Evolutionary conservation across 257 asterid species (phyloP).

Genomic region (Pogostemon cablin): DNA sequence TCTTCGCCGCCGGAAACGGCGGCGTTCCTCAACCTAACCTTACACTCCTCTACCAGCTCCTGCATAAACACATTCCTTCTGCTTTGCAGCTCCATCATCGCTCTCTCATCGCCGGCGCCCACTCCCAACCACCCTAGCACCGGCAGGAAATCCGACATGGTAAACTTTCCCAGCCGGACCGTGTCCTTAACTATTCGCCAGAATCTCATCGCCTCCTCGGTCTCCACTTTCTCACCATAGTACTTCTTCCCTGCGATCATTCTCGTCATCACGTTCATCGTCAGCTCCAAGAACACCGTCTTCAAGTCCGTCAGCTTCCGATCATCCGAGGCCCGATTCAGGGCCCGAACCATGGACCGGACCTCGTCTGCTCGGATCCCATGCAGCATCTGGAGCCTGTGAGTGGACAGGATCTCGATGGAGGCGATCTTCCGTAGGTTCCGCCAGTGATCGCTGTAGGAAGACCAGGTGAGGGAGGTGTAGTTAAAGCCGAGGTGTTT

Average conservation of each 20-base stretch:
- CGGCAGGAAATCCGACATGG: constrained; percentile 49
- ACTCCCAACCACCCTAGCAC: constrained; percentile 40
- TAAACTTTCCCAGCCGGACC: constrained; percentile 30
- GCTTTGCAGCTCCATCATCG: constrained; percentile 37
- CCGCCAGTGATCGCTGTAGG: constrained; percentile 71
- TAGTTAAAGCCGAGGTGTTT: constrained; percentile 52
- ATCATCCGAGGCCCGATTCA: constrained; percentile 26
- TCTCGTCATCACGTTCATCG: constrained; percentile 51
- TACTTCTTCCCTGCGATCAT: constrained; percentile 61
- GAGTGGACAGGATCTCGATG: constrained; percentile 54
- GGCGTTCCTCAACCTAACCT: constrained; percentile 27
- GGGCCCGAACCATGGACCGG: constrained; percentile 37
- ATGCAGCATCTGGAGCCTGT: constrained; percentile 55
- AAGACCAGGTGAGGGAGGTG: constrained; percentile 50
- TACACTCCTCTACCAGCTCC: constrained; percentile 46
- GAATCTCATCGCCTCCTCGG: constrained; percentile 46
- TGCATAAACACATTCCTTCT: constrained; percentile 53
- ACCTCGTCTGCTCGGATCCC: constrained; percentile 61
- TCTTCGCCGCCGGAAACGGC: constrained; percentile 8
- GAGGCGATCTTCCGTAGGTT: constrained; percentile 56
- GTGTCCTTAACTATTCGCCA: constrained; percentile 45
- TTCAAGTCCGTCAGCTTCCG: constrained; percentile 48
- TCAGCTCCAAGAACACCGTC: constrained; percentile 39
- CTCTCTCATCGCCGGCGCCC: constrained; percentile 42
- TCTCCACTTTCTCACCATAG: constrained; percentile 42